A percentile compares a stretch with the other conserved stretches of the same genome.
These are phyloP conservation scores for Xylaria scruposa DNA, from an alignment of 495 filamentous ascomycete species.

Conservation along the genomic window DNA sequence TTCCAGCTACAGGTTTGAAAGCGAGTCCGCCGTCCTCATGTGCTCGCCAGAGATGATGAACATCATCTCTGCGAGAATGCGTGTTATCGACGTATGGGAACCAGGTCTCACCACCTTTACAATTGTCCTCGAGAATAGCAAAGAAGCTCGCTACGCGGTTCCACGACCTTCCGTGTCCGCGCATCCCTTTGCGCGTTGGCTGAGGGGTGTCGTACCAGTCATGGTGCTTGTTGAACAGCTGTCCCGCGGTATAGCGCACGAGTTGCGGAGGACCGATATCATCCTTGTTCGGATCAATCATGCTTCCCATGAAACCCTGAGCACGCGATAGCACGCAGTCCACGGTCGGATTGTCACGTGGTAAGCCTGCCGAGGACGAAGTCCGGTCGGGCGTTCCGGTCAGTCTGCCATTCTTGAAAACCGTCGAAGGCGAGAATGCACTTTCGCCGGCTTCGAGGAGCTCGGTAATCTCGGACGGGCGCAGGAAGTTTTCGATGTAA, in stretches of 20 bases:
- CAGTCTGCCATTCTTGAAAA: slow-evolving; percentile 47
- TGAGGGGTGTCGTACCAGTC: slow-evolving; percentile 55
- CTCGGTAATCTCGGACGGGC: slow-evolving; percentile 43
- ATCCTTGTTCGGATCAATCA: slow-evolving; percentile 51
- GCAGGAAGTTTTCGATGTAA: slow-evolving; percentile 53
- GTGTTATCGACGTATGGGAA: slow-evolving; percentile 46
- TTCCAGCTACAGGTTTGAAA: slow-evolving; percentile 57
- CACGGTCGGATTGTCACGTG: slow-evolving; percentile 49
- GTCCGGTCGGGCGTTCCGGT: slow-evolving; percentile 49
- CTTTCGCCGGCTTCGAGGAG: slow-evolving; percentile 49
- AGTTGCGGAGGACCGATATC: slow-evolving; percentile 58
- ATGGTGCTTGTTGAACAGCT: slow-evolving; percentile 55
- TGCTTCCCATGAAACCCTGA: slow-evolving; percentile 51
- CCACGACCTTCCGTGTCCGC: slow-evolving; percentile 39
- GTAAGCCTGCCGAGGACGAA: slow-evolving; percentile 51
- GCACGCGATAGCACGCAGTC: slow-evolving; percentile 50
- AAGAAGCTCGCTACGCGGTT: slow-evolving; percentile 59
- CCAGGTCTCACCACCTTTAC: slow-evolving; percentile 55
- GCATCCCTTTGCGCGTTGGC: slow-evolving; percentile 36
- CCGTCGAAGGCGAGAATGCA: slow-evolving; percentile 47
- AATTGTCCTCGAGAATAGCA: slow-evolving; percentile 50
- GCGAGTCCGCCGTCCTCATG: slow-evolving; percentile 59
- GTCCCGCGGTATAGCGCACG: slow-evolving; percentile 53
- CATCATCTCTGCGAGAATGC: slow-evolving; percentile 26
- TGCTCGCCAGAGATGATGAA: slow-evolving; percentile 44